Base-by-base conservation (phyloP, 2,329 filamentous ascomycete species). In the Penicillium psychrosexuale region DNA sequence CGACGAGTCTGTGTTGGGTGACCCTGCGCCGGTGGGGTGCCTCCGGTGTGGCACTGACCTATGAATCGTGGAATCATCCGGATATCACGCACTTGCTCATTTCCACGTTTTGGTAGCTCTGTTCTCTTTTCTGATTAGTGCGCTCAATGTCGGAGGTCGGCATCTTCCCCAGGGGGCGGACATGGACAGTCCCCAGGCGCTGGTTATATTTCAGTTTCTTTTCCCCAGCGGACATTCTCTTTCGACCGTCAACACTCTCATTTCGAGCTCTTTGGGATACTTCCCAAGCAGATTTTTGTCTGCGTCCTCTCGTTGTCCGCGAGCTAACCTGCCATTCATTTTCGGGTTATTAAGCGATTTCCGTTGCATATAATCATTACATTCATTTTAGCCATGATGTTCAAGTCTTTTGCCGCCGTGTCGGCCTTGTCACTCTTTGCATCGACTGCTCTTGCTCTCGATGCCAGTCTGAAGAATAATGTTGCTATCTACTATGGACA, bases 401-500 rank as follows among this genome's bases (percentile, higher is more conserved):
- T 68, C 49, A 66, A 64, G 50, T 60, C 73, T 54, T 49, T 73
- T 53, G 64, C 71, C 60, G 66, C 73, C 43, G 61, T 69, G 37
- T 67, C 72, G 51, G 72, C 73, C 42, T 64, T 73, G n/a, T 61
- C 64, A 47, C 57, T 65, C 45, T 56, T 71, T 49, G 57, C 59
- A 40, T 64, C 72, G 28, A 65, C 66, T 43, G 72, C 71, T 39
- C 72, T 74, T 54, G 71, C 71, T 37, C 76, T 80, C 58, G 66
- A 78, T 67, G 64, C 70, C 22, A 59, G 67, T 45, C 68, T 74
- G 8, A 77, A 74, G 50, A 73, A 70, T 37, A 82, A 83, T 61
- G 71, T 83, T 44, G 80, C 75, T 24, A 72, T 82, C 42, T 84
- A 84, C 69, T 83, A 77, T 73, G 77, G 82, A 45, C 80, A 84